Conservation (phyloP, 768 basidiomycete genomes). For the Boletus tylopilopsis region DNA sequence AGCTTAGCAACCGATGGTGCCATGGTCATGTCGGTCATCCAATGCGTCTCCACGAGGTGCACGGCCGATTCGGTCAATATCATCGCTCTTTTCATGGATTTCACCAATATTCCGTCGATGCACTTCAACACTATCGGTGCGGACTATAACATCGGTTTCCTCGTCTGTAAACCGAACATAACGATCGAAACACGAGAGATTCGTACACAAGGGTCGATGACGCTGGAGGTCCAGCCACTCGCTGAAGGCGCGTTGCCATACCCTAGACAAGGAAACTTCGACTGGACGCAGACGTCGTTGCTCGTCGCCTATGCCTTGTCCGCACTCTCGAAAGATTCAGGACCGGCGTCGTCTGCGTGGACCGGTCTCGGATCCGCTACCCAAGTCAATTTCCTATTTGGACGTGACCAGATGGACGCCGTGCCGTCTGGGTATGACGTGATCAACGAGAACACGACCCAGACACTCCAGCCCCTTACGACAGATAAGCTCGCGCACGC, state of each 20-base stretch:
- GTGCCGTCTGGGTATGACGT: not conserved
- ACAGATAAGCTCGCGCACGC: constrained; percentile 4
- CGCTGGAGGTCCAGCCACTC: constrained; percentile 9
- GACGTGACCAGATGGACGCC: not conserved
- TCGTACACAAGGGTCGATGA: constrained; percentile 12
- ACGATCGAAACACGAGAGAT: constrained; percentile 22
- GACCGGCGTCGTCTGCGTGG: constrained; percentile 4
- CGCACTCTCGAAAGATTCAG: constrained; percentile 4
- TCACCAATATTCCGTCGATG: constrained; percentile 12
- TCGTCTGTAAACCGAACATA: constrained; percentile 23
- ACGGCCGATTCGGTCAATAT: constrained; percentile 8
- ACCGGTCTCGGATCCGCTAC: constrained; percentile 10
- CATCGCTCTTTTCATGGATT: constrained; percentile 7
- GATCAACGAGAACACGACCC: constrained; percentile 1
- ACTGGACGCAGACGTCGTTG: constrained; percentile 17
- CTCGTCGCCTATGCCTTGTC: constrained; percentile 9
- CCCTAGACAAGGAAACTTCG: constrained; percentile 11
- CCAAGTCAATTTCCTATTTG: constrained; percentile 10
- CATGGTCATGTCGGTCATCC: constrained; percentile 15
- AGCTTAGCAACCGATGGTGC: constrained; percentile 14
- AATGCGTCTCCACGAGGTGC: constrained; percentile 10
- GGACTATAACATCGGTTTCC: constrained; percentile 19
- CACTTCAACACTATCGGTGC: constrained; percentile 8
- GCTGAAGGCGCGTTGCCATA: not conserved
- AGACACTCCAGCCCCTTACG: constrained; percentile 3